Evolutionary conservation across 1,284 basidiomycete genomes (phyloP), one percentile per base, ranked within the genome.

Genomic region (Amylostereum chailletii): DNA sequence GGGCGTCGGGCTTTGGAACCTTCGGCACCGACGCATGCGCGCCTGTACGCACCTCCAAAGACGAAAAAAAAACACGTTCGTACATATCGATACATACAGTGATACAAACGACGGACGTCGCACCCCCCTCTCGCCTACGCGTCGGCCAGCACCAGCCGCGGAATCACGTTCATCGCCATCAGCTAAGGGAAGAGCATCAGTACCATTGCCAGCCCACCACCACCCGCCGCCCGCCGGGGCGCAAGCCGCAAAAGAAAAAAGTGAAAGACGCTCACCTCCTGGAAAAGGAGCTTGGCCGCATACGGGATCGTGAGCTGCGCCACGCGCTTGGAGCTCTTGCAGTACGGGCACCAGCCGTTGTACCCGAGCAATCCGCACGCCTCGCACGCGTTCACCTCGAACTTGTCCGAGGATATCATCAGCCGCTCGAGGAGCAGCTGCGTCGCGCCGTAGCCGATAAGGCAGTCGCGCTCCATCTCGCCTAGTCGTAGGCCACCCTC

Each of bases 391-490:
- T 97, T 91, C 46, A 98, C 92, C 64, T 95, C 91, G 63, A 99
- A 99, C 58, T 93, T 92, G 71, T 95, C 92, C 11, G 91, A 96
- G 9, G 92, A 96, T 54, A 99, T 93, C 95, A 99, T 99, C 11
- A 99, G 77, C 26, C 96, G 86, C 69, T 98, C 96, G 5, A 99
- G 79, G 26, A 99, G 72, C 42, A 99, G 77, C 62, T 99, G 95
- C 1, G 94, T 96, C 1, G 96, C 96, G 26, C 94, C 94, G 60
- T 97, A 95, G 47, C 92, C 93, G 61, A 94, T 94, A 31, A 94
- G 72, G 65, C 92, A 99, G 68, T 99, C 96, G 46, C 96, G 86
- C 64, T 99, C 96, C 96, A 99, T 99, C 71, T 99, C 96, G 51
- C 96, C 96, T 11, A 99, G 75, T 51, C 96, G 90, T 55, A 99